Evolutionary conservation across 2,329 filamentous ascomycete genomes (phyloP), one percentile per base, ranked within the genome.

Genomic region (Pestalotiopsis sp.): DNA sequence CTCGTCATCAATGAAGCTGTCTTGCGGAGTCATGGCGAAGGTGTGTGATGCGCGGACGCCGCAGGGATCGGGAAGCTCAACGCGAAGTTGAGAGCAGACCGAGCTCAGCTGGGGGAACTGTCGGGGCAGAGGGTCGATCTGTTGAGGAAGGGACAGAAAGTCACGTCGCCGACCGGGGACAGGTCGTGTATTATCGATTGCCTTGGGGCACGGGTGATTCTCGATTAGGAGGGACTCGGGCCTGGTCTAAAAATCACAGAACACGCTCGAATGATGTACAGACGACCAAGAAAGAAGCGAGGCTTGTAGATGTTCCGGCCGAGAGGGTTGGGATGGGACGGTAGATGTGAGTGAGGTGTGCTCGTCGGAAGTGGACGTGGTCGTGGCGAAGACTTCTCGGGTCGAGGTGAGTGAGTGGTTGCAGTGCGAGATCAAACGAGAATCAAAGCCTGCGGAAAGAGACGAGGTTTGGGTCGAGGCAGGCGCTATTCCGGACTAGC

Each of bases 1-100:
- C 78, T 92, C 90, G 76, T 92, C 90, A 73, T 92, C 90, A 79
- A 92, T 88, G 79, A 91, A 92, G 73, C 85, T 88, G 78, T 92
- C 90, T 83, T 92, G 89, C 68, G 89, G 89, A 68, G 89, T 88
- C 90, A 92, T 92, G 70, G 72, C 83, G 78, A 70, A 68, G 31
- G 4, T 20, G 17, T 59, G 45, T 59, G 57, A 27, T 64, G 40
- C 40, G 61, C 20, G n/a, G 40, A 23, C 12, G 25, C 27, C 17
- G 31, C 14, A 11, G 27, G 12, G 27, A 27, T 20, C n/a, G 59
- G 4, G 20, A 62, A 41, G 58, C 59, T 40, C 31, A 12, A 62
- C 27, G 59, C 36, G 59, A 62, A 23, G 45, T 23, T 52, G 57
- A 27, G n/a, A 59, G 27, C 23, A 27, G 20, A 20, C 56, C 56